Percentiles rank a stretch among this genome's conserved stretches.
phyloP scores from a whole-genome alignment of 2,329 filamentous ascomycete species.

The Colletotrichum simmondsii region DNA sequence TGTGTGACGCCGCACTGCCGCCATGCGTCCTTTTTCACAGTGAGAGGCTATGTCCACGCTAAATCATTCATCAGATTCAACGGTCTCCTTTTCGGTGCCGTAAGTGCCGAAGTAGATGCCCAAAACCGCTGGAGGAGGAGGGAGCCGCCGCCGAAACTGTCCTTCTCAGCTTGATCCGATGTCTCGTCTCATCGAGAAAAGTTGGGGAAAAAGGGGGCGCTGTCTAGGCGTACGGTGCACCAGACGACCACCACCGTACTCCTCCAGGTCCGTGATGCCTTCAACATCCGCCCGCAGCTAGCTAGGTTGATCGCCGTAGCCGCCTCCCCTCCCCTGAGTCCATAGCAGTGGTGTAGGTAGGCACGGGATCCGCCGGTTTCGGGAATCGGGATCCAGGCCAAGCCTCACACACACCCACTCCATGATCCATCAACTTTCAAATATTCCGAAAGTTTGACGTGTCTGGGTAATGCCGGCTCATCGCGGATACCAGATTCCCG shows the following conservation, averaged over 20 bases:
- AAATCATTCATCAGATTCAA: not conserved
- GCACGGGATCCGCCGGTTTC: slow-evolving; percentile 14
- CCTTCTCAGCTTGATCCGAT: not conserved
- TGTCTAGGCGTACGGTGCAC: not conserved
- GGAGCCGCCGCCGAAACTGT: not conserved
- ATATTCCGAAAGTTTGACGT: not conserved
- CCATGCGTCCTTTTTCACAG: not conserved
- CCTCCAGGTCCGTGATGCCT: not conserved
- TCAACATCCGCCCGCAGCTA: not conserved
- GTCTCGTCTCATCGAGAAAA: not conserved
- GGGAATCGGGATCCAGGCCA: not conserved
- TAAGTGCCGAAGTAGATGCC: not conserved
- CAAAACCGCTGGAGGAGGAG: not conserved
- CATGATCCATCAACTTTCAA: not conserved
- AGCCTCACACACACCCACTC: not conserved
- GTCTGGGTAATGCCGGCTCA: slow-evolving; percentile 10
- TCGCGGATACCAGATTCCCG: slow-evolving; percentile 9
- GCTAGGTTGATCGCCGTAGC: slow-evolving; percentile 21
- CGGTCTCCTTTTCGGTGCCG: not conserved
- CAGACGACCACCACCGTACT: not conserved
- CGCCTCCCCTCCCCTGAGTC: not conserved
- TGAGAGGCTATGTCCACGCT: not conserved
- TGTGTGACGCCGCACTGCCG: not conserved
- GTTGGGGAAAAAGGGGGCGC: not conserved
- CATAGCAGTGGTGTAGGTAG: not conserved